Conservation (phyloP, 2,329 filamentous ascomycete genomes). For the Aschersonia sp. region DNA sequence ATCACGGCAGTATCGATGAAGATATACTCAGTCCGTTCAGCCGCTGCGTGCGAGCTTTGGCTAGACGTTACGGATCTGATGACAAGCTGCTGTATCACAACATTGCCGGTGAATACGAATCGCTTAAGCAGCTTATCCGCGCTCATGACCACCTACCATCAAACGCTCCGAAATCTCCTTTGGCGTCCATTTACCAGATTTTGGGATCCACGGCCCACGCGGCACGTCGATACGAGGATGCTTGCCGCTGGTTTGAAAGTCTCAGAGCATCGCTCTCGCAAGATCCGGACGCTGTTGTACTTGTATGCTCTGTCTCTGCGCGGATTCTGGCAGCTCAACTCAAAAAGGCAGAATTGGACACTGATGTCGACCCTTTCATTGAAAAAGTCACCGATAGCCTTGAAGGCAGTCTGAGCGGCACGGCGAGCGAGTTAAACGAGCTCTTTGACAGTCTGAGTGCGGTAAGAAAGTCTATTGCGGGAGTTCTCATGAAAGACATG, state of each 20-base stretch:
- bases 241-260: constrained; percentile 38
- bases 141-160: constrained; percentile 18
- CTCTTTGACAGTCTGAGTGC: constrained; percentile 41
- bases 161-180: constrained; percentile 24
- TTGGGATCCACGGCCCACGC: constrained; percentile 35
- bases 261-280: constrained; percentile 23
- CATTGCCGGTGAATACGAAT: constrained; percentile 15
- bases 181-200: constrained; percentile 35
- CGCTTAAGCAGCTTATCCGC: constrained; percentile 17
- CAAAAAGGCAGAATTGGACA: constrained; percentile 23
- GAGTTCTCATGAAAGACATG: constrained; percentile 23
- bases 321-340: constrained; percentile 40
- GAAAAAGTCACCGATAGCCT: constrained; percentile 35
- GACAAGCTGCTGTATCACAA: constrained; percentile 22
- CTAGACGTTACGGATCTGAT: constrained; percentile 31
- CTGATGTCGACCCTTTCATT: constrained; percentile 26
- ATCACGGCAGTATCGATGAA: constrained; percentile 44
- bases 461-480: constrained; percentile 38
- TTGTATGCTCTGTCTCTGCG: constrained; percentile 36
- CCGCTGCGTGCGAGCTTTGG: constrained; percentile 47
- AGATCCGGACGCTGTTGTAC: constrained; percentile 30
- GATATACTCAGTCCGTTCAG: constrained; percentile 53
- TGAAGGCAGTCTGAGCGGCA: constrained; percentile 45
- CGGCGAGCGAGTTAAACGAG: constrained; percentile 44
- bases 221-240: constrained; percentile 30